A percentile compares a stretch with the other conserved stretches of the same genome.
Conservation (phyloP, 2,329 filamentous ascomycete genomes). For the Myriosclerotinia scirpicola region DNA sequence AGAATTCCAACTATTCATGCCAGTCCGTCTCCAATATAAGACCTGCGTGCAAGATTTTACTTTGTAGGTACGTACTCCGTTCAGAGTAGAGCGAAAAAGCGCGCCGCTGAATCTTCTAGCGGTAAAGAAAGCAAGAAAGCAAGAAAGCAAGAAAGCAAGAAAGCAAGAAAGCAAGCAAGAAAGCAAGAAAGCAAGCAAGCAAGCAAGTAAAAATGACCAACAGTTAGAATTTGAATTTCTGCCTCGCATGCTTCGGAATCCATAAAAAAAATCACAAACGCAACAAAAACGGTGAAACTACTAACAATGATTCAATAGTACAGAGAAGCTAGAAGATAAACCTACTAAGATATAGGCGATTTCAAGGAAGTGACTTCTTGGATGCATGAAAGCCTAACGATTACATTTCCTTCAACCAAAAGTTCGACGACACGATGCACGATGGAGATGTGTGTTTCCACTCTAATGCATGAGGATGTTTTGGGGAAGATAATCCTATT, state of each 20-base stretch:
- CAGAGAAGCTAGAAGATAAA: background rate
- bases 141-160: no score
- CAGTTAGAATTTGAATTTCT: background rate
- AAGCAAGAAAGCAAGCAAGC: background rate
- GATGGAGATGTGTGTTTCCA: constrained; percentile 16
- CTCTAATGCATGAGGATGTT: constrained; percentile 8
- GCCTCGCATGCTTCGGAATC: constrained; percentile 14
- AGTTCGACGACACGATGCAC: constrained; percentile 23
- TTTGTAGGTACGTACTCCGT: no score
- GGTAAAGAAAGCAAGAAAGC: background rate
- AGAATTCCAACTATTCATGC: no score
- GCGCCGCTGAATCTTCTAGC: background rate
- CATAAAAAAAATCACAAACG: background rate
- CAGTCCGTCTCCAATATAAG: background rate
- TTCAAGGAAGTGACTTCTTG: constrained; percentile 13
- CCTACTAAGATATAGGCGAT: background rate
- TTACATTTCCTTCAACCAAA: constrained; percentile 13
- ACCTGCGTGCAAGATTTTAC: background rate
- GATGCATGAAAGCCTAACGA: constrained; percentile 22
- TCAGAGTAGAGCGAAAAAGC: no score
- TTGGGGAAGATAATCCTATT: constrained; percentile 18
- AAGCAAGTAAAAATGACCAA: no score
- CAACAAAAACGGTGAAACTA: background rate
- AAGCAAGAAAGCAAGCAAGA: background rate
- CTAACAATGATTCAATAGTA: constrained; percentile 19